Evolutionary conservation across 164 flowering plant species (phyloP), one percentile per base, ranked within the genome.

Genomic region (Piper longum): DNA sequence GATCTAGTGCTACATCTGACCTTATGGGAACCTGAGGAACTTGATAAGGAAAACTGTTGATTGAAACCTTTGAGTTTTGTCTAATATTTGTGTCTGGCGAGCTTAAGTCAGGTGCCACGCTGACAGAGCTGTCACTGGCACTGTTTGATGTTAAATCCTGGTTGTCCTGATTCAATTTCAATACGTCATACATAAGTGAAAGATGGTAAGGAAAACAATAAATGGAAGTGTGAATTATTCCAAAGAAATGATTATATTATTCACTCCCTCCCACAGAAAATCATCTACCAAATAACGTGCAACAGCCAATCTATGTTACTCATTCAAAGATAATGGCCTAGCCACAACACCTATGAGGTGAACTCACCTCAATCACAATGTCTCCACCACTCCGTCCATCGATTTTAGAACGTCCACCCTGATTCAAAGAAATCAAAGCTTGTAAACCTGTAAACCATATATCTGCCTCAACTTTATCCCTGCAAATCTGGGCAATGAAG

Each of bases 331-430:
- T 48, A 48, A 48, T 8, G 11, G 52, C 8, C 9, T 9, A 5
- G 7, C 52, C 8, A 6, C 14, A 48, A 48, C 14, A 14, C 26
- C 14, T 14, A 41, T 42, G 51, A 56, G 48, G 36, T 26, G 40
- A 66, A 41, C 60, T 80, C 81, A 92, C 98, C 76, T 85, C 89
- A 69, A 85, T 75, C 68, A 68, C 77, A 67, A 92, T 75, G 72
- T 86, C 84, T 67, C 89, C 98, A 69, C 87, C 98, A 82, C 72
- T 77, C 93, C 96, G 81, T 59, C 96, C 96, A 76, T 92, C 98
- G 67, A 93, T 86, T 81, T 93, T 93, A 54, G 96, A 86, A 59
- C 97, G 95, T 40, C 92, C 97, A 76, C 83, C 81, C 70, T 85
- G 91, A 57, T 91, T 87, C 26, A 82, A 77, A 65, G 91, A 70